A percentile compares a stretch with the other conserved stretches of the same genome.
phyloP scores from a whole-genome alignment of 2,329 filamentous ascomycete genomes.

The Pseudogymnoascus sp. region DNA sequence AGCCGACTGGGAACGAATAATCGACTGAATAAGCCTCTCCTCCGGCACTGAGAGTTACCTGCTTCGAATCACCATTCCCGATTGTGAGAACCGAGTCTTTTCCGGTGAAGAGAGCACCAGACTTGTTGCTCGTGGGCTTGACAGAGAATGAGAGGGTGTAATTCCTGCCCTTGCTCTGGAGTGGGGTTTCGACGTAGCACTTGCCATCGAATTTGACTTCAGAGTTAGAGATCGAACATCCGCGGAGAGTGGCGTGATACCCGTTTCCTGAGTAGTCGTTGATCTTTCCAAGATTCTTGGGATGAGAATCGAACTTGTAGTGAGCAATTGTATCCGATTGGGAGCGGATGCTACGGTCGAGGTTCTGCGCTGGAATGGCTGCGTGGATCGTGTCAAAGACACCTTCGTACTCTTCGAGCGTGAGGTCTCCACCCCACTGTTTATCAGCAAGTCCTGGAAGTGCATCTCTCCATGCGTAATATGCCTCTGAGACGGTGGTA shows the following conservation, averaged over 20 bases:
- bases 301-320: conserved; percentile 25
- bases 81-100: conserved; percentile 34
- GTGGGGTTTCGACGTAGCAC: conserved; percentile 39
- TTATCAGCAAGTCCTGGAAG: conserved; percentile 44
- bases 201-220: conserved; percentile 27
- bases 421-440: conserved; percentile 44
- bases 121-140: conserved; percentile 26
- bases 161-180: conserved; percentile 46
- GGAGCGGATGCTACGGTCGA: conserved; percentile 36
- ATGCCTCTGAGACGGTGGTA: conserved; percentile 42
- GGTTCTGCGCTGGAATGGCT: conserved; percentile 39
- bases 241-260: conserved; percentile 30
- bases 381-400: conserved; percentile 34
- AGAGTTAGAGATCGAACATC: conserved; percentile 29
- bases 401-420: conserved; percentile 30
- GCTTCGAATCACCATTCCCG: conserved; percentile 27
- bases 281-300: not conserved
- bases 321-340: conserved; percentile 29
- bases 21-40: conserved; percentile 34
- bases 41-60: conserved; percentile 31
- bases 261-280: conserved; percentile 32
- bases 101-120: conserved; percentile 35
- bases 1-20: conserved; percentile 31
- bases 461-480: conserved; percentile 42
- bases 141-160: conserved; percentile 44